Evolutionary conservation across 2,329 filamentous ascomycete genomes (phyloP), one percentile per base, ranked within the genome.

Genomic region (Ophiostoma populinum): DNA sequence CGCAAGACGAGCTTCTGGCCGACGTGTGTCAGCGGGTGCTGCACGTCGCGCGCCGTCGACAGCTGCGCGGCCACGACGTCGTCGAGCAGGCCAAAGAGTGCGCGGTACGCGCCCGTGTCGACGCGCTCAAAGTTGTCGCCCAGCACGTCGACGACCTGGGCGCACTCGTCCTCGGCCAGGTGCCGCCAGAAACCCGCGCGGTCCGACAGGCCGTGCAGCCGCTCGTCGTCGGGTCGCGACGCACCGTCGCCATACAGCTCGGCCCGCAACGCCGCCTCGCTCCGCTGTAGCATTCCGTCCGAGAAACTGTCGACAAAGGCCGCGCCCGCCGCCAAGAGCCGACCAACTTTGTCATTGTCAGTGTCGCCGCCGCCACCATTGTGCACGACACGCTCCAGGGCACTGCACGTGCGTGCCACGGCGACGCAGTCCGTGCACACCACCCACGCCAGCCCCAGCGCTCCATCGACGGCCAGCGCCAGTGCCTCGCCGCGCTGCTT

Each of bases 401-500:
- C 63, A 51, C 76, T 90, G 56, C 81, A 92, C 47, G 78, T 72
- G 42, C 87, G 68, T 34, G 95, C 67, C 3, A 80, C 74, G 4
- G 81, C 79, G 32, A 92, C 62, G 21, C 78, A 73, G 54, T 94
- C 86, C 1, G 86, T 75, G 47, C 83, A 78, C 5, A 92, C 65
- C 31, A 92, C 67, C 83, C 85, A 94, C 2, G 82, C 70, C 58
- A 86, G 68, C 33, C 77, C 75, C 8, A 67, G 65, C 32, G 70
- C 64, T 1, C 66, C 54, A 47, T 95, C 90, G 37, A 81, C 74
- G 1, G 75, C 70, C 29, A 95, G 61, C 2, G 80, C 75, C 29
- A 95, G 57, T 0, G 81, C 77, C 49, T 94, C 86, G 13, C 80
- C 78, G 48, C 86, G 69, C 47, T 82, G 77, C 47, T 80, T 85